phyloP scores from a whole-genome alignment of 495 filamentous ascomycete genomes.

The Hypoxylon fragiforme region DNA sequence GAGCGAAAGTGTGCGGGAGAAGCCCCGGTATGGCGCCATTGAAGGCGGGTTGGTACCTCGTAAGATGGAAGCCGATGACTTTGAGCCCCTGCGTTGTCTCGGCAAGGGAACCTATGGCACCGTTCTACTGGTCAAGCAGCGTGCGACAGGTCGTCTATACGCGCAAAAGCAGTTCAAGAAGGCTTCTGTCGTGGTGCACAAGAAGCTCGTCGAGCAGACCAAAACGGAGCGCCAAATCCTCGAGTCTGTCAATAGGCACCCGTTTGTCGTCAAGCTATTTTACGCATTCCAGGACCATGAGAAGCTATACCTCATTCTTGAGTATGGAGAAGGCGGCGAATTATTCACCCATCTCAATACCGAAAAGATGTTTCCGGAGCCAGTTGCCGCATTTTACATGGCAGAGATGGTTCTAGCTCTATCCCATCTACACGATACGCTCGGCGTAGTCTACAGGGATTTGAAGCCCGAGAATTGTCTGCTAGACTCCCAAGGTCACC shows the following conservation, averaged over 20 bases:
- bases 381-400: constrained; percentile 93
- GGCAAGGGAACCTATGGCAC: constrained; percentile 96
- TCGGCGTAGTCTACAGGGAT: constrained; percentile 95
- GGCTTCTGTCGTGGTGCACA: constrained; percentile 87
- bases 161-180: constrained; percentile 99
- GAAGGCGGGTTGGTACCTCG: constrained; percentile 54
- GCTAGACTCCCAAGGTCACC: constrained; percentile 85
- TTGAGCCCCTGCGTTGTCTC: constrained; percentile 89
- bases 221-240: constrained; percentile 94
- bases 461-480: constrained; percentile 98
- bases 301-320: constrained; percentile 95
- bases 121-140: constrained; percentile 88
- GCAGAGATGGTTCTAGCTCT: constrained; percentile 94
- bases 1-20: constrained; percentile 64
- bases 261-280: constrained; percentile 95
- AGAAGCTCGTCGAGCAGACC: constrained; percentile 92
- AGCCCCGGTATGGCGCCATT: constrained; percentile 37
- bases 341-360: constrained; percentile 87
- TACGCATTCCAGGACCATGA: constrained; percentile 98
- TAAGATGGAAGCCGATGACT: constrained; percentile 92
- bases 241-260: constrained; percentile 92
- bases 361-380: constrained; percentile 89
- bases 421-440: constrained; percentile 84
- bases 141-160: constrained; percentile 81
- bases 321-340: constrained; percentile 97